Base-by-base conservation (phyloP, 129 eudicot genomes). In the Ambrosia trifida region DNA sequence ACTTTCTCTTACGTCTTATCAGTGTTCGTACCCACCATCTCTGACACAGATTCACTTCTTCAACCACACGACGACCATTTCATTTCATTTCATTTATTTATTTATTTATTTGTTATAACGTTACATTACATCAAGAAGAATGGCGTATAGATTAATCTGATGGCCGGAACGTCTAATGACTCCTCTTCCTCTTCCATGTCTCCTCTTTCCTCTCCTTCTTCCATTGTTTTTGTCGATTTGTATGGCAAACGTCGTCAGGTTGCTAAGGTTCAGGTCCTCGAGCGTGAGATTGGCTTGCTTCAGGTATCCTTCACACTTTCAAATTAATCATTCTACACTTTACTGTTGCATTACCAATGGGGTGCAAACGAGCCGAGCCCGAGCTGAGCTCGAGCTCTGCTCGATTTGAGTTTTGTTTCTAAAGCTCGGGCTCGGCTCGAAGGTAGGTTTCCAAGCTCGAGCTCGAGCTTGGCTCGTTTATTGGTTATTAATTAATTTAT, bases 201-300 rank as follows among this genome's bases (percentile, higher is more conserved):
- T 20, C 81, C 77, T 51, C 56, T 61, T 50, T 77, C 76, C 11
- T 68, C 75, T 4, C 75, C 80, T 69, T 50, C 76, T 60, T 47
- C 81, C 2, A 32, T 78, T 45, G 67, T 78, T 4, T 69, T 20
- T 51, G 66, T 70, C 56, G 81, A 77, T 77, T 53, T 78, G 72
- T 78, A 78, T 31, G 82, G 82, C 2, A 70, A 53, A 78, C 77
- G 82, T 4, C 77, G 82, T 17, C 82, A 78, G 47, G 5, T 78
- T 64, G 82, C 82, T 20, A 78, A 71, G 57, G 72, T 78, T 53
- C 82, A 78, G 75, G 82, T 78, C 13, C 72, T 78, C 67, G 77
- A 78, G 49, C 64, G 82, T 31, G 77, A 77, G 72, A 77, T 77
- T 62, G 64, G 71, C 35, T 54, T 78, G 44, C 52, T 78, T 63